These are phyloP conservation scores for Tricladium varicosporioides DNA, from an alignment of 2,329 filamentous ascomycete species.

Conservation along the genomic window DNA sequence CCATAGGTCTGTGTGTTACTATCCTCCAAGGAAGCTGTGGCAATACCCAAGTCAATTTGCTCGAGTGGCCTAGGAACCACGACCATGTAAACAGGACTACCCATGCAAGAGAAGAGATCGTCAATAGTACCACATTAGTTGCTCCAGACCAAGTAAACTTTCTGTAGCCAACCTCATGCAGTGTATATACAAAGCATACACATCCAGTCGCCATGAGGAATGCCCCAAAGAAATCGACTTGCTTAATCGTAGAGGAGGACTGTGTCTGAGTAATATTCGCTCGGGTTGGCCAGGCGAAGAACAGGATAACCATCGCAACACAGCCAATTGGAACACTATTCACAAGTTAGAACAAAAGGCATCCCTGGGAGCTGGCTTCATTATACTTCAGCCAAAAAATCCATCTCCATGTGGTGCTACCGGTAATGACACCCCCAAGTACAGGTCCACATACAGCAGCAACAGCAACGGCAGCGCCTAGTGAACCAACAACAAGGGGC, in stretches of 20 bases:
- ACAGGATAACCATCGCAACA: neutral
- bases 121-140: neutral
- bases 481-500: conserved; percentile 43
- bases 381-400: conserved; percentile 55
- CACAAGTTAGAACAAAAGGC: neutral
- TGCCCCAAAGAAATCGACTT: conserved; percentile 4
- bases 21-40: conserved; percentile 1
- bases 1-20: conserved; percentile 3
- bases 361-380: neutral
- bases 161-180: neutral
- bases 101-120: conserved; percentile 4
- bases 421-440: conserved; percentile 15
- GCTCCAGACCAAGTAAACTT: neutral
- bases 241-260: neutral
- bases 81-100: conserved; percentile 3
- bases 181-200: conserved; percentile 4
- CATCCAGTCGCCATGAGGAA: conserved; percentile 6
- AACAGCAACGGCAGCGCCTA: conserved; percentile 38
- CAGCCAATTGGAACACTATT: conserved; percentile 1
- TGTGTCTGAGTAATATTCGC: neutral
- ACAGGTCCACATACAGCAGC: conserved; percentile 31
- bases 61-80: neutral
- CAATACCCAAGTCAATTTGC: neutral
- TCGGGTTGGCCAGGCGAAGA: neutral
- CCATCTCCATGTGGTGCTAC: conserved; percentile 19